A percentile compares a stretch with the other conserved stretches of the same genome.
Evolutionary conservation across 148 eudicot genomes (phyloP).

Genomic region (Spergularia marina): DNA sequence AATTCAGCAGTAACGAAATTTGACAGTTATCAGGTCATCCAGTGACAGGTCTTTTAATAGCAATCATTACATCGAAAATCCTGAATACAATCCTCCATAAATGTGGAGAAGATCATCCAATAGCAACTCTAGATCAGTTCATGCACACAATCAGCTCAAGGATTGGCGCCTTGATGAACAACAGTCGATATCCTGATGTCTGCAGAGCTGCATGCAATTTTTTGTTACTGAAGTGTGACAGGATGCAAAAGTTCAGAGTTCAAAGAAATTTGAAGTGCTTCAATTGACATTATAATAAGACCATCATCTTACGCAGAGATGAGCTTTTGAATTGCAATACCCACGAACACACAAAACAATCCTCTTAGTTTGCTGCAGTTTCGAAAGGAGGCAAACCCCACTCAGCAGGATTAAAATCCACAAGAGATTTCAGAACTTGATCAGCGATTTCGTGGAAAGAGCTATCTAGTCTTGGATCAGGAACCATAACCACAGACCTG

Average conservation of each 20-base stretch:
- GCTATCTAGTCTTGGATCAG: conserved; percentile 82
- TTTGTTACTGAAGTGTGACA: background rate
- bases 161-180: background rate
- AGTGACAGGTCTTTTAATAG: background rate
- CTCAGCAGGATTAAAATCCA: conserved; percentile 74
- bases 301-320: background rate
- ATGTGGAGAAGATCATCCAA: background rate
- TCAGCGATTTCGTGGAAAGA: conserved; percentile 59
- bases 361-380: conserved; percentile 32
- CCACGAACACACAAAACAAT: background rate
- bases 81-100: background rate
- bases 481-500: conserved; percentile 94
- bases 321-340: background rate
- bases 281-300: background rate
- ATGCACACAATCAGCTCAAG: background rate
- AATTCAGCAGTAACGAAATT: too few species aligned
- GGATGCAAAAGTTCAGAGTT: background rate
- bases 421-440: conserved; percentile 61
- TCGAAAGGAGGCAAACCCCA: conserved; percentile 86
- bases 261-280: background rate
- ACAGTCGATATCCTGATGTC: background rate
- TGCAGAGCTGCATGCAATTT: background rate
- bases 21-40: too few species aligned
- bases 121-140: background rate
- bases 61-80: background rate